Base-by-base conservation (phyloP, 1,139 yeast genomes). In the Geotrichum candidum region DNA sequence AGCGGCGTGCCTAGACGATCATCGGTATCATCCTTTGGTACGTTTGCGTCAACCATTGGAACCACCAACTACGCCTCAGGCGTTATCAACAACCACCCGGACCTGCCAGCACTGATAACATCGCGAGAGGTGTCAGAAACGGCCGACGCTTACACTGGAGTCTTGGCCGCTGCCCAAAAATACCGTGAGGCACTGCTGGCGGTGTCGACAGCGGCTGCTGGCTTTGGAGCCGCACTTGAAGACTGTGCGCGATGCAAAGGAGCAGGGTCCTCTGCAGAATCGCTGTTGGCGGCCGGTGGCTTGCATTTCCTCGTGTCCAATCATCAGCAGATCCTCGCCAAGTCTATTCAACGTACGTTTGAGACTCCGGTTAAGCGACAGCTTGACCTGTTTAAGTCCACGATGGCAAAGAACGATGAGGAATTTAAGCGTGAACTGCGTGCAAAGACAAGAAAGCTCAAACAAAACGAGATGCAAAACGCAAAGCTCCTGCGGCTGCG, bases 251-350 rank as follows among this genome's bases (percentile, higher is more conserved):
- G 85, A 61, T 82, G 87, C 61, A 85, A 85, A 70, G 91, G 92
- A 46, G 79, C 85, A 41, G 87, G 84, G 18, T 74, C 76, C 29
- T 84, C 86, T 0, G 82, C 86, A 1, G 88, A 87, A 67, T 90
- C 91, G 3, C 73, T 90, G 22, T 76, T 84, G 67, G 82, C 85
- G 56, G 90, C 94, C 0, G 88, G 91, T 53, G 96, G 96, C 0
- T 75, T 90, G 63, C 94, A 90, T 68, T 86, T 83, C 69, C 78
- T 90, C 58, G 82, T 89, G 22, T 86, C 95, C 0, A 89, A 89
- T 71, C 95, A 89, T 69, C 87, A 88, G 66, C 86, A 86, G 65
- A 84, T 90, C 9, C 78, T 90, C 65, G 82, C 90, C 29, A 78
- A 84, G 60, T 76, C 85, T 58, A 73, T 90, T 2, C 75, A 77